Base-by-base conservation (phyloP, 2,329 filamentous ascomycete species). In the Beauveria caledonica region DNA sequence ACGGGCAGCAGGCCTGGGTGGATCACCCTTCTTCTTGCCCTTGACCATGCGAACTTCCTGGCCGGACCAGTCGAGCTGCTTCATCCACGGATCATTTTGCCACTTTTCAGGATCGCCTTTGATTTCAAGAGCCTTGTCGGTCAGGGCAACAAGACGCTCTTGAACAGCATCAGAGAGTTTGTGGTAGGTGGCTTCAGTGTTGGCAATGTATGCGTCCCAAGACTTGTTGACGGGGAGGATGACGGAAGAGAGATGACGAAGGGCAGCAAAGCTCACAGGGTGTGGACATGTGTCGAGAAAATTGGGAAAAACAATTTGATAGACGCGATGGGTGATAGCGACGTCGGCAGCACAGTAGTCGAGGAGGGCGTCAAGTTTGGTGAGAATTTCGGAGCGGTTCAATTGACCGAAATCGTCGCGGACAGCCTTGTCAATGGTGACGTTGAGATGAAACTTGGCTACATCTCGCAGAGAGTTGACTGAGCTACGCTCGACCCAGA, bases 281-380 rank as follows among this genome's bases (percentile, higher is more conserved):
- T 99, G 95, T 0, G 94, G 94, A 69, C 94, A 99, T 27, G 89
- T 90, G 49, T 91, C 80, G 21, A 97, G 78, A 68, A 97, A 99
- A 62, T 89, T 88, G 1, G 92, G 90, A 64, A 99, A 94, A 1
- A 97, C 92, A 62, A 91, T 91, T 70, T 91, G 87, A 74, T 93
- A 99, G n/a, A 99, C 89, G 52, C 86, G 86, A 68, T 99, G 94
- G 0, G 94, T 99, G 66, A 97, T 86, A 40, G 87, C 86, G 19
- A 99, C 94, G 75, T 99, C 94, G 1, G 90, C 90, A 13, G 94
- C 94, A 70, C 94, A 99, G 73, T 99, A 99, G 70, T 95, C 88
- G 52, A 99, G 76, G 10, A 99, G 81, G 63, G 92, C 85, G 51
- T 96, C 89, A 17, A 97, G 76, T 67, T 88, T 90, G 9, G 73